phyloP scores from a whole-genome alignment of 257 asterid species.

The Solanum paucissectum region DNA sequence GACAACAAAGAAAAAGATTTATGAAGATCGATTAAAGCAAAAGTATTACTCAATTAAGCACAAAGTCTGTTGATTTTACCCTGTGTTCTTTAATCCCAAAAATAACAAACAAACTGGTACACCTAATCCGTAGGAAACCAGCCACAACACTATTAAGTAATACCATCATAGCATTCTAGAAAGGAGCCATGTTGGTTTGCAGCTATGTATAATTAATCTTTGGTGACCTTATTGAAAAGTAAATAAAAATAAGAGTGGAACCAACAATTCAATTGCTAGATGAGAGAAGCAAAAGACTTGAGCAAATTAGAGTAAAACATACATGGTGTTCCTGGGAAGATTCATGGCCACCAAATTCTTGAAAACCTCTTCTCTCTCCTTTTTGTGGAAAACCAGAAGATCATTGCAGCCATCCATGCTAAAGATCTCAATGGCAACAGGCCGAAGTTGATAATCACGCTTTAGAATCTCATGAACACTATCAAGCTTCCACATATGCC shows the following conservation, averaged over 20 bases:
- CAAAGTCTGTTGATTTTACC: neutral
- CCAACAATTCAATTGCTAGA: neutral
- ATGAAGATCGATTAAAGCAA: neutral
- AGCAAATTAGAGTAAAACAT: conserved; percentile 21
- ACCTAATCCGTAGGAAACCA: neutral
- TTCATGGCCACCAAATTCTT: conserved; percentile 90
- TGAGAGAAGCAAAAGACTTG: neutral
- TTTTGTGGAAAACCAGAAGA: conserved; percentile 92
- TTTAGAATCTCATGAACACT: conserved; percentile 94
- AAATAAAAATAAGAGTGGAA: neutral
- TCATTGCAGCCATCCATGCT: conserved; percentile 99
- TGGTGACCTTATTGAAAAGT: neutral
- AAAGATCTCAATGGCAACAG: conserved; percentile 94
- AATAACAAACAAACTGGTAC: neutral
- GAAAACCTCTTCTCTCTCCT: conserved; percentile 94
- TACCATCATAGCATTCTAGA: neutral
- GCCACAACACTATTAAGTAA: neutral
- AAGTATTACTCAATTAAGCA: neutral
- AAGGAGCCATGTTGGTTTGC: neutral
- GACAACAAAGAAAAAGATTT: neutral
- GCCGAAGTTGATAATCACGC: conserved; percentile 99
- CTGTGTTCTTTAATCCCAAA: neutral
- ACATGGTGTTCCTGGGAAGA: conserved; percentile 98
- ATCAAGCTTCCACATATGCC: conserved; percentile 99
- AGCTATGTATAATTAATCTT: neutral